Evolutionary conservation across 2,329 filamentous ascomycete species (phyloP), one percentile per base, ranked within the genome.

Genomic region (Moelleriella libera): DNA sequence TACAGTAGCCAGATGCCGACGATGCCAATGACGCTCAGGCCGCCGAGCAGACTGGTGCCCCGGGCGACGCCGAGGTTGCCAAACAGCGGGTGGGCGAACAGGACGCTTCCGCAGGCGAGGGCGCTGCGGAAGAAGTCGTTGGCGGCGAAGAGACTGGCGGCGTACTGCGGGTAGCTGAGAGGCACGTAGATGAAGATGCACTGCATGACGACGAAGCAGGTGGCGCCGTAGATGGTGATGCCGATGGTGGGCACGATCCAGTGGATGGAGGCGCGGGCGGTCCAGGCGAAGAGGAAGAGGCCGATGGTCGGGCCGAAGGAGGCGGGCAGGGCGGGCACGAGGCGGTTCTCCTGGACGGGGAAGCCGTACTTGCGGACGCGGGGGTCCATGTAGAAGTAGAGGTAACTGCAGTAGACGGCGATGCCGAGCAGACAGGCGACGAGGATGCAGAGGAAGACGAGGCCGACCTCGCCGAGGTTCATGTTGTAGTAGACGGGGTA

Each of bases 221-320:
- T 64, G 9, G 65, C 68, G 39, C 67, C 69, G 58, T 76, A 78
- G 46, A 79, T 63, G 40, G 66, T 69, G 57, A 79, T 76, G 50
- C 75, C 76, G n/a, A 78, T 70, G 7, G 72, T 75, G 4, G 72
- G 72, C 2, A 68, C 74, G 48, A 74, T 72, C 68, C 75, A 80
- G 50, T 72, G 73, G 45, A 77, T 66, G 3, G 62, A 61, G 0
- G 65, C 60, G n/a, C 66, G 63, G 14, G 72, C 67, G 0, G 76
- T 78, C 76, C 75, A 80, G 32, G 71, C 75, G 54, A 76, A 80
- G 48, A 80, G 57, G 66, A 82, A 81, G 10, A 81, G 65, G n/a
- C 77, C 76, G 29, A 76, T 67, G 1, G 75, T 72, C 0, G 76
- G 71, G 1, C 71, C 71, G 50, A 80, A 66, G 40, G 70, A 62